Percentiles rank a stretch among this genome's conserved stretches.
phyloP scores from a whole-genome alignment of 768 basidiomycete species.

The Xerocomellus amylosporus region DNA sequence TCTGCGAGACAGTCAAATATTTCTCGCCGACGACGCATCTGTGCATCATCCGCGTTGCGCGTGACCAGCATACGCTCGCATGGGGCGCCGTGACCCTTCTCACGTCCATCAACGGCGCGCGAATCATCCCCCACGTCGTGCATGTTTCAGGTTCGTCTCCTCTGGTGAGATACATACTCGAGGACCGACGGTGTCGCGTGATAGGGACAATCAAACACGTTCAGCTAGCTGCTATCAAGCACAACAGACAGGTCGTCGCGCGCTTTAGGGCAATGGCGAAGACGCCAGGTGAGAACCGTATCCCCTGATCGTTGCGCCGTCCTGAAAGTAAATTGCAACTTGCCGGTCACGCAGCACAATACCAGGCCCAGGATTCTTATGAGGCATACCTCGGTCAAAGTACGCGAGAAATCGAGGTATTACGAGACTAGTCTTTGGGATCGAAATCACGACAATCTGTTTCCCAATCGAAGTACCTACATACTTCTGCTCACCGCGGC shows the following conservation, averaged over 20 bases:
- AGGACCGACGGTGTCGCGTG: background rate
- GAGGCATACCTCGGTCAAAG: conserved; percentile 56
- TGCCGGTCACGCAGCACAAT: conserved; percentile 37
- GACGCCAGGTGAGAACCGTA: conserved; percentile 44
- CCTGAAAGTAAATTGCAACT: background rate
- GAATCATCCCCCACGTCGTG: conserved; percentile 71
- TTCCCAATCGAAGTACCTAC: background rate
- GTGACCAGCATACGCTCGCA: conserved; percentile 75
- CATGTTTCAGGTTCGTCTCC: conserved; percentile 68
- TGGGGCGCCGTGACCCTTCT: conserved; percentile 80
- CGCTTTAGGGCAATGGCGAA: conserved; percentile 56
- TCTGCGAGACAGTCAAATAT: conserved; percentile 66
- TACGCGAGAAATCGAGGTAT: conserved; percentile 56
- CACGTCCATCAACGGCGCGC: conserved; percentile 53
- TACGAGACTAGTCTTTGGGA: conserved; percentile 53
- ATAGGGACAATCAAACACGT: conserved; percentile 85
- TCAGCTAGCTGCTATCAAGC: conserved; percentile 71
- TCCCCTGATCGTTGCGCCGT: background rate
- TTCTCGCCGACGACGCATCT: conserved; percentile 80
- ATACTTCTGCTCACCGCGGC: background rate
- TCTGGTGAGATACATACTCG: background rate
- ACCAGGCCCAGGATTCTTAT: conserved; percentile 52
- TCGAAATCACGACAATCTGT: background rate
- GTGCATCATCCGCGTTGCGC: conserved; percentile 81
- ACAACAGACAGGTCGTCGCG: conserved; percentile 71